Percentiles rank a stretch among this genome's conserved stretches.
Conservation (phyloP, 768 basidiomycete genomes). For the Termitomyces sp. region DNA sequence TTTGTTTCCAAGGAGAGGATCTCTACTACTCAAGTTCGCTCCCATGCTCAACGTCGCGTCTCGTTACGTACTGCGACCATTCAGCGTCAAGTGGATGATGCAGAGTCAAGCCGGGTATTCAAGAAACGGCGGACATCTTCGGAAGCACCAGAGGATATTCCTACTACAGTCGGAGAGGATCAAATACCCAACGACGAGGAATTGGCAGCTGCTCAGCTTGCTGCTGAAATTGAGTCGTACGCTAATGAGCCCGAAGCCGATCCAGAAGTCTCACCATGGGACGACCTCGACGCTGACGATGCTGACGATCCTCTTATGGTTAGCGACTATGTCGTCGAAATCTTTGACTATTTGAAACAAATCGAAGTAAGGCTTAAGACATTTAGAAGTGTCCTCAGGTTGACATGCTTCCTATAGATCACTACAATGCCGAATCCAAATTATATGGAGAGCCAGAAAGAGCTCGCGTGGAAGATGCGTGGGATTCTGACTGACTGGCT, state of each 20-base stretch:
- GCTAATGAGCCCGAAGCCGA: slow-evolving; percentile 58
- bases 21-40: slow-evolving; percentile 14
- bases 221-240: slow-evolving; percentile 44
- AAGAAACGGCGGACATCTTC: slow-evolving; percentile 75
- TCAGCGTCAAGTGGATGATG: slow-evolving; percentile 36
- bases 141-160: slow-evolving; percentile 50
- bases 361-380: slow-evolving; percentile 59
- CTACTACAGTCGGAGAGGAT: slow-evolving; percentile 24
- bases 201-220: slow-evolving; percentile 34
- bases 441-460: slow-evolving; percentile 93
- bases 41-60: slow-evolving; percentile 17
- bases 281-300: slow-evolving; percentile 91
- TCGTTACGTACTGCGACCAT: slow-evolving; percentile 19
- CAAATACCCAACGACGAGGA: slow-evolving; percentile 40
- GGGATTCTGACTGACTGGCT: slow-evolving; percentile 95
- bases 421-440: slow-evolving; percentile 85
- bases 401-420: slow-evolving; percentile 34
- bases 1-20: slow-evolving; percentile 26
- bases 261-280: slow-evolving; percentile 67
- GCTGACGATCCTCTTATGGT: slow-evolving; percentile 95
- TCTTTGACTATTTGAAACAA: slow-evolving; percentile 86
- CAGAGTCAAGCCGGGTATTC: slow-evolving; percentile 51
- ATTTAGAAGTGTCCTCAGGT: not conserved
- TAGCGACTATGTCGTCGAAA: slow-evolving; percentile 91
- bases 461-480: slow-evolving; percentile 96